Conservation (phyloP, 2,329 filamentous ascomycete genomes). For the Diaporthe eres region DNA sequence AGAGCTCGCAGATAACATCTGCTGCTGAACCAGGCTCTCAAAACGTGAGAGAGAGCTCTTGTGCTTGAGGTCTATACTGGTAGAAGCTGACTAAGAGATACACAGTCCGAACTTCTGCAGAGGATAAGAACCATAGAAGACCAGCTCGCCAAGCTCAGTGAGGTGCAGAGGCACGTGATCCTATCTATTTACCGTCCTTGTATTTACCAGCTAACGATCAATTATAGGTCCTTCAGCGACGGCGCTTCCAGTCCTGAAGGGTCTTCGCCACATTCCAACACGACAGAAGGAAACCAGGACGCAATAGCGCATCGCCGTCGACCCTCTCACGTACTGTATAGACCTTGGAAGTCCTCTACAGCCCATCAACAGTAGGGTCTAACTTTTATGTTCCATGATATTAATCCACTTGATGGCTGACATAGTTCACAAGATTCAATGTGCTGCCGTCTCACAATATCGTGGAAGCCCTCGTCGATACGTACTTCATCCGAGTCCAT, state of each 20-base stretch:
- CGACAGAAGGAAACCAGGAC: not conserved
- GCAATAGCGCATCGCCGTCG: not conserved
- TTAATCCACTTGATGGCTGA: not conserved
- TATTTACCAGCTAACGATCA: not conserved
- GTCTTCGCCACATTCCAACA: not conserved
- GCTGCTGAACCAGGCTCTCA: not conserved
- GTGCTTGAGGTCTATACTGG: not conserved
- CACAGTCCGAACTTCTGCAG: constrained; percentile 10
- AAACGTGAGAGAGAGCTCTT: not conserved
- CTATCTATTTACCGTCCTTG: too few relatives aligned
- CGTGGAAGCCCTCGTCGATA: constrained; percentile 4
- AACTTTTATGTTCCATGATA: not conserved
- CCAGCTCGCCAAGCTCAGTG: not conserved
- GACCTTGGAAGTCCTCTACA: not conserved
- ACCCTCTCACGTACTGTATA: not conserved
- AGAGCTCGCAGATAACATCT: constrained; percentile 1
- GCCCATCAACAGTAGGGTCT: not conserved
- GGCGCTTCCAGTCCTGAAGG: not conserved
- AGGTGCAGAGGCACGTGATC: not conserved
- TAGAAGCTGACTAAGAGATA: not conserved
- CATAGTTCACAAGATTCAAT: not conserved
- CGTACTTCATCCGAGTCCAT: not conserved
- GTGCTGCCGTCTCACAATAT: not conserved
- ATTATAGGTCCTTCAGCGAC: not conserved
- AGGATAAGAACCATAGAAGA: constrained; percentile 13